Conservation (phyloP, 2,329 filamentous ascomycete species). For the Fusarium xylarioides region DNA sequence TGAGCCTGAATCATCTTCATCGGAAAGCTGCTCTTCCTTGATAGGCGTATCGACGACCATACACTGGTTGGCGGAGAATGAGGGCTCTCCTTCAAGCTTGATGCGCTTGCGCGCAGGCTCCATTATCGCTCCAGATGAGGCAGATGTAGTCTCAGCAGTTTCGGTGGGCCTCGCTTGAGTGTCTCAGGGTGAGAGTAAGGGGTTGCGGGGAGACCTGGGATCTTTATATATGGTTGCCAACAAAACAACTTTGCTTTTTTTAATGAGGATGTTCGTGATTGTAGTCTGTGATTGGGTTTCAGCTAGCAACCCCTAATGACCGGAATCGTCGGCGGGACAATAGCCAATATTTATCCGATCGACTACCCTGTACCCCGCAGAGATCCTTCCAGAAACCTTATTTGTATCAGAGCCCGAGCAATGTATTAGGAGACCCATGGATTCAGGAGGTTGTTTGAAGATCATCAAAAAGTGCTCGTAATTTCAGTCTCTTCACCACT, state of each 20-base stretch:
- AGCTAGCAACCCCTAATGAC: neutral
- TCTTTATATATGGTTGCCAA: too few relatives aligned
- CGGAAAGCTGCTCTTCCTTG: neutral
- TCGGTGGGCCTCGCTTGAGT: too few relatives aligned
- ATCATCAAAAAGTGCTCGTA: fast-evolving
- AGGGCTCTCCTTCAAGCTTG: neutral
- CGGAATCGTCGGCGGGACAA: neutral
- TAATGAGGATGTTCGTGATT: too few relatives aligned
- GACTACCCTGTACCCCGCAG: neutral
- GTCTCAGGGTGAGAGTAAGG: too few relatives aligned
- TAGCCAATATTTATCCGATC: neutral
- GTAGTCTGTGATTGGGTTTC: too few relatives aligned
- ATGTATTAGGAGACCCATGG: neutral
- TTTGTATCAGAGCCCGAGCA: fast-evolving
- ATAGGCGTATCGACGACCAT: neutral
- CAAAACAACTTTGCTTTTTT: too few relatives aligned
- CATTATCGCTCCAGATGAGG: neutral
- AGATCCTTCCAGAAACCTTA: neutral
- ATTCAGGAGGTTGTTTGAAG: fast-evolving
- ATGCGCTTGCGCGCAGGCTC: neutral
- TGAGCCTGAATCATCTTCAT: neutral
- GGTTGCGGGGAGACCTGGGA: too few relatives aligned
- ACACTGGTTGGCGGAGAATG: neutral
- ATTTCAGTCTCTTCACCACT: neutral
- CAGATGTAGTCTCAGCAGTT: too few relatives aligned